A percentile compares a stretch with the other conserved stretches of the same genome.
phyloP scores from a whole-genome alignment of 345 rosid genomes.

The Brassica napus region Da-Ae NC_063451.1:35524501-35525000 shows the following conservation, averaged over 20 bases:
- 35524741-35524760: constrained; percentile 13
- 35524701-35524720: background rate
- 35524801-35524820: background rate
- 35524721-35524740: background rate
- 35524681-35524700: background rate
- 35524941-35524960: no score
- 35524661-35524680: background rate
- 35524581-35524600: background rate
- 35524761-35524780: constrained; percentile 21
- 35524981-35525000: no score
- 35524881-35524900: no score
- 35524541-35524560: background rate
- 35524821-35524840: no score
- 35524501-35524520: background rate
- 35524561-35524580: background rate
- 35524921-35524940: no score
- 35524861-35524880: no score
- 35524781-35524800: constrained; percentile 14
- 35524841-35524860: no score
- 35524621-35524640: background rate
- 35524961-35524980: no score
- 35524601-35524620: background rate
- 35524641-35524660: background rate
- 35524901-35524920: no score
- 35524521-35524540: background rate